These are phyloP conservation scores for Neoboletus magnificus DNA, from an alignment of 768 basidiomycete species.

Conservation along the genomic window DNA sequence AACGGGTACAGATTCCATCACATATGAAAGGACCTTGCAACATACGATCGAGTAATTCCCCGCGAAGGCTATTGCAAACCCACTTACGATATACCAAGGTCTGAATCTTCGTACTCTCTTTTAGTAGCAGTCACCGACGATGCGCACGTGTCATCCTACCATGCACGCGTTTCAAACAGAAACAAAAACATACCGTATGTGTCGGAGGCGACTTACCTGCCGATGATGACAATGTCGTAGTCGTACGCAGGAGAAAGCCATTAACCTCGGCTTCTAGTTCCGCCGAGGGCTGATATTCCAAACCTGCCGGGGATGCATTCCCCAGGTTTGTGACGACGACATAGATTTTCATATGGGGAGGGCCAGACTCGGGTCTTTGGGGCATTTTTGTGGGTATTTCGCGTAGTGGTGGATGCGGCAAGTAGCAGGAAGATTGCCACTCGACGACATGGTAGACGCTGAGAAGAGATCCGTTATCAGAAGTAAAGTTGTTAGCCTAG, in stretches of 20 bases:
- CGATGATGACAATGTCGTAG: neutral
- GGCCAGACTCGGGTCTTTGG: slow-evolving; percentile 21
- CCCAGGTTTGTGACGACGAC: slow-evolving; percentile 26
- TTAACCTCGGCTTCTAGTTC: slow-evolving; percentile 5
- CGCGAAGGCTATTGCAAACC: neutral
- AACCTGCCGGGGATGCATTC: slow-evolving; percentile 4
- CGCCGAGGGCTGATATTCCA: slow-evolving; percentile 6
- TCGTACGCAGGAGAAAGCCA: neutral
- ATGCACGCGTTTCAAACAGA: neutral
- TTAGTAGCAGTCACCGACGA: neutral
- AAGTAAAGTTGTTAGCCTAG: slow-evolving; percentile 15
- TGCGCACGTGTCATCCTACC: too few species aligned
- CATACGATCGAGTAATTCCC: neutral
- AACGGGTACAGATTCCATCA: neutral
- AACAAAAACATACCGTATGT: neutral
- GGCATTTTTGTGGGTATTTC: slow-evolving; percentile 14
- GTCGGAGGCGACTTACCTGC: too few species aligned
- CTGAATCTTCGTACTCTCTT: slow-evolving; percentile 13
- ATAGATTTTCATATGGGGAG: slow-evolving; percentile 26
- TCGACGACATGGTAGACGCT: neutral
- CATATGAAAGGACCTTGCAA: neutral
- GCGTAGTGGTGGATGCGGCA: neutral
- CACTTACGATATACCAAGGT: neutral
- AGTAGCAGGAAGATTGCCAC: slow-evolving; percentile 1
- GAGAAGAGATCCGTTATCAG: neutral